These are phyloP conservation scores for Fusarium secorum DNA, from an alignment of 2,329 filamentous ascomycete species.

Conservation along the genomic window DNA sequence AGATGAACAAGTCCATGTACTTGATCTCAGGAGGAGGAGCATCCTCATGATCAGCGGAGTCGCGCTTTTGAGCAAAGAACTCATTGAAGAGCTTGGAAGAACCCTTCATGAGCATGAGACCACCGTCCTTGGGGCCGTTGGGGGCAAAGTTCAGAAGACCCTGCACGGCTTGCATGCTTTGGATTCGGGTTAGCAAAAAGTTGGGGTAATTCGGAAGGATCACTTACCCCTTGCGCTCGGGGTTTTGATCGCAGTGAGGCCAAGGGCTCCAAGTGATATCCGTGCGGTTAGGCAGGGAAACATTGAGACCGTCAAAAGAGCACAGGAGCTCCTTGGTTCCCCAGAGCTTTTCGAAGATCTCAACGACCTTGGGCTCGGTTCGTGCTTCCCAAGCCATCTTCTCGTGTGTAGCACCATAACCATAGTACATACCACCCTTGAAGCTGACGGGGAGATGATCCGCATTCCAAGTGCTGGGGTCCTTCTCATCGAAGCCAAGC, in stretches of 20 bases:
- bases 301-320: constrained; percentile 50
- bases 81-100: constrained; percentile 43
- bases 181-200: neutral
- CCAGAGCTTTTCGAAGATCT: constrained; percentile 56
- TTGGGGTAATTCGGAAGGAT: neutral
- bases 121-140: constrained; percentile 47
- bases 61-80: constrained; percentile 47
- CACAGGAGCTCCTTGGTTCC: constrained; percentile 56
- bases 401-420: constrained; percentile 58
- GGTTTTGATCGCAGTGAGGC: constrained; percentile 37
- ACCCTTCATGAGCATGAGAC: constrained; percentile 45
- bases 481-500: constrained; percentile 35
- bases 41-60: constrained; percentile 43
- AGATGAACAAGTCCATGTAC: constrained; percentile 45
- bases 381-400: constrained; percentile 59
- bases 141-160: constrained; percentile 39
- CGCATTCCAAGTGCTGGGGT: constrained; percentile 30
- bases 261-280: constrained; percentile 42
- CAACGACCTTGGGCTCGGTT: constrained; percentile 56
- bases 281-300: constrained; percentile 53
- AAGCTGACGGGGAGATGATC: constrained; percentile 35
- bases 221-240: constrained; percentile 43
- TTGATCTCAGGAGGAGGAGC: constrained; percentile 47
- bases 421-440: constrained; percentile 56
- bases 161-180: constrained; percentile 16